A percentile compares a stretch with the other conserved stretches of the same genome.
phyloP scores from a whole-genome alignment of 2,329 filamentous ascomycete species.

The Phialophora tarda region DNA sequence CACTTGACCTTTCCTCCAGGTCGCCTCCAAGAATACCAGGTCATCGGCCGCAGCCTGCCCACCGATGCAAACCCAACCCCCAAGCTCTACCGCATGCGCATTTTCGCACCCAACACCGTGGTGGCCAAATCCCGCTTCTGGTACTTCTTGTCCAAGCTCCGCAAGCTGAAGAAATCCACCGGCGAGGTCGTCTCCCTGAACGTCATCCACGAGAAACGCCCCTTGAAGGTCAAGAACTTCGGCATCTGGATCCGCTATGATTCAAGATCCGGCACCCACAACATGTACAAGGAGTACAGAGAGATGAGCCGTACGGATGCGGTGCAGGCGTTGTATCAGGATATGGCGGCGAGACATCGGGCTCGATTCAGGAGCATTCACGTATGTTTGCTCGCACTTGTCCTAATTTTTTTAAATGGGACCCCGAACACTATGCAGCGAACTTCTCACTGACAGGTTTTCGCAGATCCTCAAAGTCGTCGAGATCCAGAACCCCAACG shows the following conservation, averaged over 20 bases:
- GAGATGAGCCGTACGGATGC: constrained; percentile 96
- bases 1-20: constrained; percentile 60
- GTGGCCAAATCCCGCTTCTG: constrained; percentile 99
- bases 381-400: constrained; percentile 67
- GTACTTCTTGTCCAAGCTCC: constrained; percentile 99
- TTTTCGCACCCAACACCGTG: constrained; percentile 97
- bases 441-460: constrained; percentile 22
- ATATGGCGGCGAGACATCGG: constrained; percentile 99
- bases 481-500: constrained; percentile 91
- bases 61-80: constrained; percentile 95
- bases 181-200: constrained; percentile 99
- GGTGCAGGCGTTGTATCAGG: constrained; percentile 96
- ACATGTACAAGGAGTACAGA: constrained; percentile 99
- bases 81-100: constrained; percentile 99
- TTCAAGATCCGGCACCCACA: constrained; percentile 99
- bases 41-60: constrained; percentile 99
- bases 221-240: constrained; percentile 99
- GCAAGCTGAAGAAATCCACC: constrained; percentile 99
- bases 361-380: constrained; percentile 98
- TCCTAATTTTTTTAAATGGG: background rate
- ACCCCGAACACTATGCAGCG: background rate
- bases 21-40: constrained; percentile 99
- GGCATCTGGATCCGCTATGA: constrained; percentile 99
- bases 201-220: constrained; percentile 97
- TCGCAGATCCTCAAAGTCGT: constrained; percentile 93